Base-by-base conservation (phyloP, 768 basidiomycete genomes). In the Myochromella boudieri region DNA sequence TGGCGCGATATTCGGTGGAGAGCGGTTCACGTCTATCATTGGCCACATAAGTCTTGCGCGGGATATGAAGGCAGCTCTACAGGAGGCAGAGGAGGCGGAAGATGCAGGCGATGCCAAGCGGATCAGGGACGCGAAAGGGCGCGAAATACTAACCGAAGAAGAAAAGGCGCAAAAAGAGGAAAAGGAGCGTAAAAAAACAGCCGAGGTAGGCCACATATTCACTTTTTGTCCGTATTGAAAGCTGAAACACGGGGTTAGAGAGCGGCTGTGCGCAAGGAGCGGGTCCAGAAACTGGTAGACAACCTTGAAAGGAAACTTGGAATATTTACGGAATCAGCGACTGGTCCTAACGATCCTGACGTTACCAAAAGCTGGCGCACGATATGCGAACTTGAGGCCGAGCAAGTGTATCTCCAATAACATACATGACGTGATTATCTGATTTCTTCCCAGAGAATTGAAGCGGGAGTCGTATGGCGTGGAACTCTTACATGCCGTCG, bases 11-110 rank as follows among this genome's bases (percentile, higher is more conserved):
- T 95, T 95, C 53, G 93, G 93, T 34, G 92, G 92, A 2, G 91
- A 93, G 42, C 70, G 84, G 24, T 95, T 95, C 65, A 68, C 83
- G 34, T 84, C 90, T 2, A 90, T 95, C 60, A 94, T 95, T 60
- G 93, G 93, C 6, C 76, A 85, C 34, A 93, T 95, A 56, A 89
- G 88, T 51, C 69, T 95, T 44, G 93, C 90, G 24, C 76, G 80
- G 57, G 93, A 95, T 58, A 94, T 95, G 93, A 95, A 95, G 71
- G 77, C 85, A 2, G 93, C 91, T 3, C 65, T 95, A 60, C 92
- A 95, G 59, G 91, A 94, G 60, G 91, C 83, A 0, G 87, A 87
- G 28, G 88, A 88, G 40, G 79, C 74, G 0, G 84, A 83, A 26
- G 48, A 74, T 1, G 86, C 81, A 57, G 75, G 63, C 6, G 71